Percentiles rank a stretch among this genome's conserved stretches.
phyloP scores from a whole-genome alignment of 1,139 yeast species.

The Blastobotrys proliferans region DNA sequence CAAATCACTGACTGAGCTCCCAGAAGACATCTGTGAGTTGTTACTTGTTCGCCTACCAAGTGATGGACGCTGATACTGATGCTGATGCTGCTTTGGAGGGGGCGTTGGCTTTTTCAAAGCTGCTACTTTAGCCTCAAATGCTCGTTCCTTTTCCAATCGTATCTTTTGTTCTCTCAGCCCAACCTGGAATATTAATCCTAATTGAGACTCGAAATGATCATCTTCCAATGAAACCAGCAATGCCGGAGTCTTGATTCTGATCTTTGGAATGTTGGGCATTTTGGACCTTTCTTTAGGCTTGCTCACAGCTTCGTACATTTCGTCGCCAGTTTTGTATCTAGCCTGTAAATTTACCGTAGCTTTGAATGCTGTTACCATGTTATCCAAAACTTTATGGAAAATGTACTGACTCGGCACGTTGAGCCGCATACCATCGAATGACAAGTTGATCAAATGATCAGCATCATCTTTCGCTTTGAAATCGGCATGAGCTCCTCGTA shows the following conservation, averaged over 20 bases:
- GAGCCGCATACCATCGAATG: conserved; percentile 35
- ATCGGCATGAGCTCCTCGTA: conserved; percentile 23
- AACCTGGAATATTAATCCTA: conserved; percentile 70
- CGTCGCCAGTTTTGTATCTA: conserved; percentile 20
- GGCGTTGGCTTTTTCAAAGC: conserved; percentile 20
- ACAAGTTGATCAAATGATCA: conserved; percentile 25
- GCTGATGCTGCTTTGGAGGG: conserved; percentile 1
- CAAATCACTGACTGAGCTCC: neutral
- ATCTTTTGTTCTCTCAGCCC: conserved; percentile 69
- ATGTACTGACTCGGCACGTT: conserved; percentile 58
- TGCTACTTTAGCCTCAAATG: conserved; percentile 47
- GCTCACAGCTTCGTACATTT: conserved; percentile 37
- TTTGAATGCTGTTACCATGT: conserved; percentile 57
- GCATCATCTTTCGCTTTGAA: conserved; percentile 19
- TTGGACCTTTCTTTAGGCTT: conserved; percentile 37
- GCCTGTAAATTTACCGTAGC: conserved; percentile 50
- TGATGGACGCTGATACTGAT: neutral
- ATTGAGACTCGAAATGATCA: conserved; percentile 81
- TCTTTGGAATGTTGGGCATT: conserved; percentile 45
- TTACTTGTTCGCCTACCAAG: neutral
- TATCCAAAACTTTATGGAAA: conserved; percentile 64
- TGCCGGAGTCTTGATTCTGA: conserved; percentile 47
- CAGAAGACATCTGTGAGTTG: neutral
- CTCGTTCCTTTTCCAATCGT: conserved; percentile 53
- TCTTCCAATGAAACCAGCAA: conserved; percentile 59